Base-by-base conservation (phyloP, 768 basidiomycete species). In the Pleurotus djamor region DNA sequence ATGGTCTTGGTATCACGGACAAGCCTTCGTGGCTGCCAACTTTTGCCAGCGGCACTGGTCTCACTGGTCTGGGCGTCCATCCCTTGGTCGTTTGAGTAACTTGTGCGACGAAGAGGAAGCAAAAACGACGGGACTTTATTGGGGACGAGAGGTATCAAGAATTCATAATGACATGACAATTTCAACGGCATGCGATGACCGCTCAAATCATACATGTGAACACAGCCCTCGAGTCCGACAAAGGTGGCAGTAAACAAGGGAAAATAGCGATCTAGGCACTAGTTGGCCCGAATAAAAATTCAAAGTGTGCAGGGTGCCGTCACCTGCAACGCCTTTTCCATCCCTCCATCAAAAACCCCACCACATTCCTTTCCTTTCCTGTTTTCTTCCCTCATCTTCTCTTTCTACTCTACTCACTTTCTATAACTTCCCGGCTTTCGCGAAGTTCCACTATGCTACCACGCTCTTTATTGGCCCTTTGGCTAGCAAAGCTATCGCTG, bases 401-500 rank as follows among this genome's bases (percentile, higher is more conserved):
- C 38, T 56, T 56, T 56, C 54, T 56, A 56, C 35, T 37, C 34
- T n/a, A 16, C 52, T 36, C 35, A 16, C 41, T n/a, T 21, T 38
- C n/a, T 32, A 37, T 56, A 16, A n/a, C 54, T 44, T 56, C 33
- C 35, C 52, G 32, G 52, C 9, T 54, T 37, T 54, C 14, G 35
- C 28, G 36, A 21, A 43, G 28, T 16, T 38, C 45, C 21, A 56
- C 36, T 28, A 56, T 56, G 54, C 54, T 56, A 28, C 54, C 54
- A 56, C 54, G 38, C 41, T 65, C 70, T 44, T 38, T 69, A 55
- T 60, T 70, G 21, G 67, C 66, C 48, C 50, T 72, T 37, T 63
- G 71, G 67, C 65, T 72, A 9, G 68, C 68, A 43, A 49, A 63
- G 28, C 33, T 63, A 16, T 61, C 68, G 2, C 63, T 61, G 17